phyloP scores from a whole-genome alignment of 2,329 filamentous ascomycete species.

The Colletotrichum agaves region DNA sequence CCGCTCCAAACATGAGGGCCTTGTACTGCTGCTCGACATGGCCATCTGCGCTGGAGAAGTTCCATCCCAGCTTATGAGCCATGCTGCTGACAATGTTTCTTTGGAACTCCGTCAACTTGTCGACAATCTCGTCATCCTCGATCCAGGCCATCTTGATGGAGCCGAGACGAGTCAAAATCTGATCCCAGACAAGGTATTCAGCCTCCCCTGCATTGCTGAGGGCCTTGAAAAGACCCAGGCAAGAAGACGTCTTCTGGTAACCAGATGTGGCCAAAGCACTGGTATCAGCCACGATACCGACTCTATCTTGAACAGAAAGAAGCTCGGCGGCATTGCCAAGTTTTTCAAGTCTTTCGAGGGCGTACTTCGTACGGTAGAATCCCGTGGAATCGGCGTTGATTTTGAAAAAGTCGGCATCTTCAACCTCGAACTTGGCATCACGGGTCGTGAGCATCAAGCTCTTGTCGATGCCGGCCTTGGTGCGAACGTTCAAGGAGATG shows the following conservation, averaged over 20 bases:
- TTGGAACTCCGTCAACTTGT: slow-evolving; percentile 86
- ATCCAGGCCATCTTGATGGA: slow-evolving; percentile 88
- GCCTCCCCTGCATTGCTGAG: slow-evolving; percentile 82
- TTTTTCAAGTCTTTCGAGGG: slow-evolving; percentile 84
- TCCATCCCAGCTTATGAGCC: slow-evolving; percentile 89
- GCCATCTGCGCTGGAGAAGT: slow-evolving; percentile 84
- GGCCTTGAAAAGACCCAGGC: slow-evolving; percentile 85
- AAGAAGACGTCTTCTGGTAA: slow-evolving; percentile 91
- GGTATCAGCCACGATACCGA: slow-evolving; percentile 94
- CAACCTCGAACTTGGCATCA: slow-evolving; percentile 81
- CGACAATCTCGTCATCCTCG: slow-evolving; percentile 77
- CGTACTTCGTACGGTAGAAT: slow-evolving; percentile 91
- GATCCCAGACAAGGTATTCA: slow-evolving; percentile 95
- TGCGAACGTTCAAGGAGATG: slow-evolving; percentile 87
- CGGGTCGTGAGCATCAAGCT: slow-evolving; percentile 70
- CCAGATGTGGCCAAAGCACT: slow-evolving; percentile 89
- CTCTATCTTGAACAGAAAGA: slow-evolving; percentile 87
- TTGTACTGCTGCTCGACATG: slow-evolving; percentile 97
- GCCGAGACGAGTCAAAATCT: slow-evolving; percentile 82
- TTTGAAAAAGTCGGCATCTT: slow-evolving; percentile 91
- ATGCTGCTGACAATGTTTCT: slow-evolving; percentile 80
- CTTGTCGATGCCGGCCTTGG: slow-evolving; percentile 84
- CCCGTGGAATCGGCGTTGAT: slow-evolving; percentile 94
- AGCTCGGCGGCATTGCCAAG: slow-evolving; percentile 88
- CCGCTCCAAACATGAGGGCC: slow-evolving; percentile 85